Conservation (phyloP, 2,329 filamentous ascomycete genomes). For the Thelonectria discophora region DNA sequence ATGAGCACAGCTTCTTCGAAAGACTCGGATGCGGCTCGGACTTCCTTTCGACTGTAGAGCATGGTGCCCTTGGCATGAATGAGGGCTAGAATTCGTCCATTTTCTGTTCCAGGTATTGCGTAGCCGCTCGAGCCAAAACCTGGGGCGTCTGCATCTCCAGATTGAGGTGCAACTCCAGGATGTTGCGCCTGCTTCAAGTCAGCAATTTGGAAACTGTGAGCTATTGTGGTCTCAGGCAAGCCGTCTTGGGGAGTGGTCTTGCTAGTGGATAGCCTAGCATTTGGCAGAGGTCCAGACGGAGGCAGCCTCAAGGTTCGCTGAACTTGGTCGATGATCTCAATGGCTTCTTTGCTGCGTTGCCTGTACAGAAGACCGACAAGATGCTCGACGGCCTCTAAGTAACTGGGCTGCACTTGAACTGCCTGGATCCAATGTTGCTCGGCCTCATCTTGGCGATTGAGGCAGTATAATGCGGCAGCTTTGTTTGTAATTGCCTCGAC, state of each 20-base stretch:
- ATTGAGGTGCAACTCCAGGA: constrained; percentile 32
- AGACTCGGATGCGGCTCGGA: constrained; percentile 80
- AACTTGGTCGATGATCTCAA: constrained; percentile 86
- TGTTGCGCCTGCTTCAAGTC: constrained; percentile 37
- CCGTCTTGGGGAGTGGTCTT: constrained; percentile 22
- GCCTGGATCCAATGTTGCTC: constrained; percentile 86
- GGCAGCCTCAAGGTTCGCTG: constrained; percentile 73
- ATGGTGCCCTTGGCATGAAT: constrained; percentile 99
- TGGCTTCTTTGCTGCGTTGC: constrained; percentile 83
- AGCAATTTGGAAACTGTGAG: constrained; percentile 31
- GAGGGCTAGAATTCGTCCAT: constrained; percentile 90
- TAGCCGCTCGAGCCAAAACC: constrained; percentile 68
- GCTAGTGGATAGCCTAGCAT: constrained; percentile 8
- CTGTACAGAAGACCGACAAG: constrained; percentile 88
- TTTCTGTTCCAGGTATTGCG: constrained; percentile 83
- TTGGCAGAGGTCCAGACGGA: constrained; percentile 23
- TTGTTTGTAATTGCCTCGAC: constrained; percentile 95
- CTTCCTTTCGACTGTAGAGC: constrained; percentile 89
- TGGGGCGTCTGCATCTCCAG: constrained; percentile 33
- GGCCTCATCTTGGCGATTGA: constrained; percentile 84
- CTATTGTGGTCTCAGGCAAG: constrained; percentile 16
- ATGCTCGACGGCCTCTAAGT: constrained; percentile 95
- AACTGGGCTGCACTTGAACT: constrained; percentile 83
- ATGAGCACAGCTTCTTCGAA: constrained; percentile 97
- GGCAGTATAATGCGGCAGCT: constrained; percentile 85